These are phyloP conservation scores for Vaccinium darrowii DNA, from an alignment of 148 eudicot species.

Conservation along the genomic window DNA sequence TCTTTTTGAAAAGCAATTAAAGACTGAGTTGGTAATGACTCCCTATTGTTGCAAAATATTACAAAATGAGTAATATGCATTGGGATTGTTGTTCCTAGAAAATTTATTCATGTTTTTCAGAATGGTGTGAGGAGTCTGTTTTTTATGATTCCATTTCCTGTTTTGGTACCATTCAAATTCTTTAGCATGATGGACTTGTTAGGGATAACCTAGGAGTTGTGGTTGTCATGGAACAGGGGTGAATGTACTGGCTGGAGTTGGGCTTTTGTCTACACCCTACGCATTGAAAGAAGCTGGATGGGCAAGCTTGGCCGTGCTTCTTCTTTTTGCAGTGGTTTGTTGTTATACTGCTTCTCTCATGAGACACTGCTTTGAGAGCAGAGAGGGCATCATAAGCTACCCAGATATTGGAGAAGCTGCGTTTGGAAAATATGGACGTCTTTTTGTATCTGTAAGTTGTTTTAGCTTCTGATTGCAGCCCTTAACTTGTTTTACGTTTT, in stretches of 20 bases:
- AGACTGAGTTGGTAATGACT: not conserved
- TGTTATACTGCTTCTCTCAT: constrained; percentile 86
- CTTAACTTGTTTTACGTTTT: not conserved
- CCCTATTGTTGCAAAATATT: not conserved
- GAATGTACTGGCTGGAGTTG: constrained; percentile 90
- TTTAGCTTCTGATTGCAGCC: not conserved
- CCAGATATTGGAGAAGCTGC: constrained; percentile 99
- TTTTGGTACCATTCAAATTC: not conserved
- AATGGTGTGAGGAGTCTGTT: not conserved
- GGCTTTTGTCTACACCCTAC: constrained; percentile 79
- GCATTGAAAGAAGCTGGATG: constrained; percentile 86
- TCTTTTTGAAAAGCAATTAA: not conserved
- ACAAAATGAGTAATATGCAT: not conserved
- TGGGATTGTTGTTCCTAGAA: not conserved
- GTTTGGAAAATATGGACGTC: constrained; percentile 85
- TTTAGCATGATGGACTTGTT: not conserved
- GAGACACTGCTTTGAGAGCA: constrained; percentile 82
- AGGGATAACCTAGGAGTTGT: not conserved
- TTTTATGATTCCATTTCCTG: not conserved
- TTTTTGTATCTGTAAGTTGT: constrained; percentile 77
- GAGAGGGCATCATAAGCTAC: constrained; percentile 59
- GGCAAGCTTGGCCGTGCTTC: constrained; percentile 59
- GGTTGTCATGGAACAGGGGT: constrained; percentile 41
- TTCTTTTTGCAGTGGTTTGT: constrained; percentile 70
- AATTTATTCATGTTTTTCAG: not conserved